Evolutionary conservation across 441 rosid species (phyloP), one percentile per base, ranked within the genome.

Genomic region (Gossypium trilobum): DNA sequence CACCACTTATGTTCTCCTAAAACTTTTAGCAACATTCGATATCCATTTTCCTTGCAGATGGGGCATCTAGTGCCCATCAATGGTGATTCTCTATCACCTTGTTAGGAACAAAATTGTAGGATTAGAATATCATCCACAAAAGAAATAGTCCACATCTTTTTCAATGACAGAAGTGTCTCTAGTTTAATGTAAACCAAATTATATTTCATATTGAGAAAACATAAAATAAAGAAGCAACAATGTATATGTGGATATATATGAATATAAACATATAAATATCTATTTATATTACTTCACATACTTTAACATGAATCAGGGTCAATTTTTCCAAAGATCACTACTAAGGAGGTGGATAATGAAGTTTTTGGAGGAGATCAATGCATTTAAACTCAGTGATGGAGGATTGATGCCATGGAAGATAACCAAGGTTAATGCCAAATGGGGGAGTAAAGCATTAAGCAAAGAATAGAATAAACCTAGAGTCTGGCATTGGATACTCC

Each of bases 401-500:
- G 39, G 57, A 66, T 23, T 23, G 0, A 66, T 7, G 6, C 57
- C 42, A 66, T 7, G 22, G 71, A 46, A 66, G 56, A 66, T 66
- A 52, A 65, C 70, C 55, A n/a, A 66, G 22, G n/a, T 48, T 33
- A 54, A 69, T 29, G 62, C 51, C 36, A 70, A 70, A 22, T 33
- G 22, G 64, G 19, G 61, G 48, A 63, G 33, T 23, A 58, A 78
- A 56, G 73, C 58, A 73, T 23, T 56, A 63, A 61, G 65, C 22
- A 25, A 82, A 64, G 58, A 74, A 70, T 73, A 73, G 68, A 77
- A 80, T 25, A 48, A 73, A 92, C 97, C 97, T 92, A 31, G 82
- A 80, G 76, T 90, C 88, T 33, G 92, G 92, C 77, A 76, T 80
- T 57, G 74, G 74, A 81, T 79, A 71, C 71, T 83, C 92, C 33